Percentiles rank a stretch among this genome's conserved stretches.
These are phyloP conservation scores for Cytospora schulzeri DNA, from an alignment of 2,329 filamentous ascomycete genomes.

Conservation along the genomic window DNA sequence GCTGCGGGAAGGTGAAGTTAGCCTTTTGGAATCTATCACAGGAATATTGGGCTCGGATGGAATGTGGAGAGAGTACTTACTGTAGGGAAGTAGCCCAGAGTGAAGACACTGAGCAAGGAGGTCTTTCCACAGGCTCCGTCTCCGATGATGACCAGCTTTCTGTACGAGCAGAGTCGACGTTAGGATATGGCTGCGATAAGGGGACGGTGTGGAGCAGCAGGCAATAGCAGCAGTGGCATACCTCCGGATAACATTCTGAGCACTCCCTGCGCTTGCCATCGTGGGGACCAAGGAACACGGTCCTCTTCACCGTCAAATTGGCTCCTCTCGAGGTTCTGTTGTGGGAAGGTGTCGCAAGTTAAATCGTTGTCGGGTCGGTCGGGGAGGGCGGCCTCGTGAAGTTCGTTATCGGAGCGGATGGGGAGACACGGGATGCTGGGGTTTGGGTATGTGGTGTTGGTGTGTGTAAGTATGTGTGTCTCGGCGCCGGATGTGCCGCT, in stretches of 20 bases:
- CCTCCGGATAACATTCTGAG: slow-evolving; percentile 44
- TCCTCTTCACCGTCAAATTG: slow-evolving; percentile 22
- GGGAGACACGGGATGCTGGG: slow-evolving; percentile 1
- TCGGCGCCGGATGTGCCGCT: slow-evolving; percentile 16
- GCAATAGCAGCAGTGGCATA: slow-evolving; percentile 23
- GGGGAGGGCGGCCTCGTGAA: slow-evolving; percentile 17
- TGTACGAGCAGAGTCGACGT: slow-evolving; percentile 42
- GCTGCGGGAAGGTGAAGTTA: slow-evolving; percentile 44
- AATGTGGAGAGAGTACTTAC: slow-evolving; percentile 57
- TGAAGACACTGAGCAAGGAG: slow-evolving; percentile 95
- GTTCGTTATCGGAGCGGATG: slow-evolving; percentile 14
- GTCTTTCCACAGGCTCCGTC: slow-evolving; percentile 99
- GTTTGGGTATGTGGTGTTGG: too few species aligned
- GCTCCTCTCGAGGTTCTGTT: slow-evolving; percentile 8
- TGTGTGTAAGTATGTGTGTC: neutral
- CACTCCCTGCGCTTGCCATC: slow-evolving; percentile 39
- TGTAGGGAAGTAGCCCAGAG: slow-evolving; percentile 94
- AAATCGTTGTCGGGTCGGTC: neutral
- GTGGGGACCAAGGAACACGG: slow-evolving; percentile 25
- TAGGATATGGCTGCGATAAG: slow-evolving; percentile 8
- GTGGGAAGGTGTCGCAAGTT: slow-evolving; percentile 6
- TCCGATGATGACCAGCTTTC: slow-evolving; percentile 95
- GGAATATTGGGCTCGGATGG: too few species aligned
- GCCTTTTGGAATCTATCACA: slow-evolving; percentile 31
- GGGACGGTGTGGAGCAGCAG: slow-evolving; percentile 9